Conservation (phyloP, 2,329 filamentous ascomycete genomes). For the Xylariaceae sp. region DNA sequence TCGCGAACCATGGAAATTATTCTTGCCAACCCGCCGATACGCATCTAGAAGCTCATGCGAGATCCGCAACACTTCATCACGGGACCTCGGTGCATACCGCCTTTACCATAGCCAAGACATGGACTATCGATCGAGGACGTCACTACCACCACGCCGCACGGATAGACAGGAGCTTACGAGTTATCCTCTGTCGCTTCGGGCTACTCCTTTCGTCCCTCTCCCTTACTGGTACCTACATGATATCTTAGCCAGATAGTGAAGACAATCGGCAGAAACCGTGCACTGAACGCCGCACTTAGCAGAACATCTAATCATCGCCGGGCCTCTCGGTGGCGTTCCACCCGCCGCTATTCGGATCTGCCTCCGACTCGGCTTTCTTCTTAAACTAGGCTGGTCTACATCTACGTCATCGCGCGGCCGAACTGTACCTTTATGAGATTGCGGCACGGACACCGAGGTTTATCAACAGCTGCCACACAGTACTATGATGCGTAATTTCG, state of each 20-base stretch:
- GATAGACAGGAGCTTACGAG: slow-evolving; percentile 1
- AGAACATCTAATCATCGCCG: background rate
- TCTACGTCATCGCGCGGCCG: background rate
- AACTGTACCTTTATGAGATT: background rate
- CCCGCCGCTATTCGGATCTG: background rate
- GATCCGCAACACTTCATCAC: slow-evolving; percentile 24
- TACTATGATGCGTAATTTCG: background rate
- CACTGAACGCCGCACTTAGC: background rate
- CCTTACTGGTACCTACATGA: background rate
- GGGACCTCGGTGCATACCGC: slow-evolving; percentile 25
- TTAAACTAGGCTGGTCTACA: background rate
- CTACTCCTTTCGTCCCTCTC: background rate
- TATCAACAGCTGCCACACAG: background rate
- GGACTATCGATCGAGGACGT: slow-evolving; percentile 1
- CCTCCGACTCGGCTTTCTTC: background rate
- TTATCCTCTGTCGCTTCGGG: background rate
- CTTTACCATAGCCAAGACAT: slow-evolving; percentile 18
- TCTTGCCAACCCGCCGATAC: slow-evolving; percentile 11
- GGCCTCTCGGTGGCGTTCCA: background rate
- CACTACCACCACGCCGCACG: slow-evolving; percentile 9
- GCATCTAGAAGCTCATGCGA: slow-evolving; percentile 23
- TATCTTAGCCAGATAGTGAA: background rate
- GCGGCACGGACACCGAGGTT: background rate
- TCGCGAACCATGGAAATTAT: slow-evolving; percentile 1
- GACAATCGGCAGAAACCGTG: background rate